Conservation (phyloP, 148 eudicot genomes). For the Nepenthes gracilis region DNA sequence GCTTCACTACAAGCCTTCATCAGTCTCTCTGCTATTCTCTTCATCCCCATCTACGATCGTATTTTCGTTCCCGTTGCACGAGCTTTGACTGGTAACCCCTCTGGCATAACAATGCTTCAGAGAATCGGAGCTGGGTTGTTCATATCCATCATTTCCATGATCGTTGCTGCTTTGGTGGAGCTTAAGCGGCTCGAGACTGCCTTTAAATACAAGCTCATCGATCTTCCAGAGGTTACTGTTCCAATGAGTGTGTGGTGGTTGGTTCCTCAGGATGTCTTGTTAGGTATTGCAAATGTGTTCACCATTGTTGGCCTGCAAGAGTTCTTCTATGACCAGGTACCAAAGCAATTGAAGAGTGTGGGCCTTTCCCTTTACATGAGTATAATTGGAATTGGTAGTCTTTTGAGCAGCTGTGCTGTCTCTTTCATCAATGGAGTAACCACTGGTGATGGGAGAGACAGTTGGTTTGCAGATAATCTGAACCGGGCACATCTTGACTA, state of each 20-base stretch:
- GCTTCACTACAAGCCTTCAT: conserved; percentile 42
- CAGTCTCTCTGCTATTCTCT: conserved; percentile 11
- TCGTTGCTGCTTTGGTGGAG: conserved; percentile 40
- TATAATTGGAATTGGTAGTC: conserved; percentile 47
- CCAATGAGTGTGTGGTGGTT: conserved; percentile 71
- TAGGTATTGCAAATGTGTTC: conserved; percentile 35
- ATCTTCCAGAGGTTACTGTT: conserved; percentile 25
- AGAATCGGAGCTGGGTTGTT: conserved; percentile 48
- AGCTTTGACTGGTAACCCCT: conserved; percentile 26
- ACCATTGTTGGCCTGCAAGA: conserved; percentile 61
- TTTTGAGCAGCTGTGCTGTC: conserved; percentile 45
- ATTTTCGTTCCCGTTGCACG: conserved; percentile 37
- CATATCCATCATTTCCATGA: conserved; percentile 28
- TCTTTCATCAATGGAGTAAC: conserved; percentile 29
- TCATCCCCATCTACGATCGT: conserved; percentile 48
- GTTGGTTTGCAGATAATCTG: conserved; percentile 44
- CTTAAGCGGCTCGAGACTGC: conserved; percentile 32
- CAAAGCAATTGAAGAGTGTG: conserved; percentile 37
- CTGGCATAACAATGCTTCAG: conserved; percentile 63
- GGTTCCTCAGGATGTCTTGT: conserved; percentile 43
- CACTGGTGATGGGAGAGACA: conserved; percentile 12
- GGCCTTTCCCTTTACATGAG: conserved; percentile 51
- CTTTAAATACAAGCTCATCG: conserved; percentile 20
- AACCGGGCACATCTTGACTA: conserved; percentile 47
- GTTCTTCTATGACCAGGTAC: conserved; percentile 53